Conservation (phyloP, 306 rosid species). For the Quercus aquifolioides region DNA sequence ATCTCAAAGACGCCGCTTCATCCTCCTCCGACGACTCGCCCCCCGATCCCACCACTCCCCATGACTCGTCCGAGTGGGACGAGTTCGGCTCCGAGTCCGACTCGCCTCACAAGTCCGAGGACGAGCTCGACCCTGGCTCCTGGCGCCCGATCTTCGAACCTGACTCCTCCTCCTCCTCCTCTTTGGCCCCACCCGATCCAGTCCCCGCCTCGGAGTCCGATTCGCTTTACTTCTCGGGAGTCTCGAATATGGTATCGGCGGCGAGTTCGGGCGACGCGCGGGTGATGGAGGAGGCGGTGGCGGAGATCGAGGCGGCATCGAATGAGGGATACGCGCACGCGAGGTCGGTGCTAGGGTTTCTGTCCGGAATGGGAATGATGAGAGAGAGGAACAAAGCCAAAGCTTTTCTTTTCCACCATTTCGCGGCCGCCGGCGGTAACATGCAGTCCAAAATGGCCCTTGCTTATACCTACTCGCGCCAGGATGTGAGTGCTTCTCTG, state of each 20-base stretch:
- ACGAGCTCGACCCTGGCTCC: conserved; percentile 85
- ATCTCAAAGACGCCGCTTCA: conserved; percentile 47
- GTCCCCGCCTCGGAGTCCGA: conserved; percentile 19
- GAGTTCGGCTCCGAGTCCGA: conserved; percentile 72
- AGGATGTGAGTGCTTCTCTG: conserved; percentile 52
- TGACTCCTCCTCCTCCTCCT: conserved; percentile 22
- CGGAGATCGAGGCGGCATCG: conserved; percentile 55
- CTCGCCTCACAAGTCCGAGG: conserved; percentile 51
- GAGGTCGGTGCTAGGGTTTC: conserved; percentile 76
- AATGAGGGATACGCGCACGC: conserved; percentile 56
- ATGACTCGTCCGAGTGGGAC: conserved; percentile 81
- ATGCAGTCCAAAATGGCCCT: conserved; percentile 96
- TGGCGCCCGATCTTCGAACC: conserved; percentile 93
- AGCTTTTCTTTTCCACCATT: conserved; percentile 69
- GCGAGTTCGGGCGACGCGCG: conserved; percentile 49
- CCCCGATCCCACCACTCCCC: conserved; percentile 38
- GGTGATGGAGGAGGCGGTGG: conserved; percentile 53
- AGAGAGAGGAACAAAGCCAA: conserved; percentile 65
- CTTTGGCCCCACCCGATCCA: not conserved
- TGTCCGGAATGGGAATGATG: conserved; percentile 66
- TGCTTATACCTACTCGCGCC: conserved; percentile 81
- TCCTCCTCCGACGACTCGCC: conserved; percentile 42
- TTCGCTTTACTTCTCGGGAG: conserved; percentile 50
- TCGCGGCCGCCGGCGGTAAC: conserved; percentile 72
- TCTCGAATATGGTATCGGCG: conserved; percentile 48